Evolutionary conservation across 2,329 filamentous ascomycete species (phyloP), one percentile per base, ranked within the genome.

Genomic region (Xylariomycetidae sp.): DNA sequence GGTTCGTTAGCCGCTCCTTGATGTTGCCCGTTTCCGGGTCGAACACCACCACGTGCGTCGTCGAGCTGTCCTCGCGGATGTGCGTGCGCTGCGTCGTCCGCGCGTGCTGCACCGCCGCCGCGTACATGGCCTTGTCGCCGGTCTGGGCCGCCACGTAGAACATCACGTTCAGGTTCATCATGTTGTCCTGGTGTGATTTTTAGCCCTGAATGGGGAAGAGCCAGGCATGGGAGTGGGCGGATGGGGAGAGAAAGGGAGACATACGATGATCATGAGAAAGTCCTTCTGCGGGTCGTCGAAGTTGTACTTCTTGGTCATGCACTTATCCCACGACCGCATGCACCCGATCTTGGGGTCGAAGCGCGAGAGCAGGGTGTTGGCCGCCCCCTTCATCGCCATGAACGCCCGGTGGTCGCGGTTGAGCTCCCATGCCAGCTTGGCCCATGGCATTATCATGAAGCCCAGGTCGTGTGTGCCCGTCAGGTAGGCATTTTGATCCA

Each of bases 31-130:
- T 68, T 0, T 33, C 34, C 1, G 60, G 59, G 16, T 68, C 57
- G 31, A 72, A 68, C 33, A 66, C 60, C n/a, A 68, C 62, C 1
- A 71, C 56, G 35, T 72, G 68, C 18, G 40, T 50, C 1, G 59
- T 63, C 2, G 60, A 63, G 9, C 37, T 46, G 35, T 67, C 60
- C 4, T 31, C 30, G 1, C 61, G 56, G 14, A 70, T 48, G 36
- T 68, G 64, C 5, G 59, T 51, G n/a, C 47, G 49, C 24, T 57
- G 53, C 0, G 63, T 59, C 0, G 58, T 63, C 1, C 47, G 44
- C 0, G 67, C 65, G 41, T 70, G 67, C 1, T 40, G 36, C 0
- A 57, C 52, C 0, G 64, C 64, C 4, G 59, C 53, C 10, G 57
- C 40, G 25, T 48, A 52, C 34, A 67, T 54, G 1, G 30, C 35